Evolutionary conservation across 2,329 filamentous ascomycete genomes (phyloP).

Genomic region (Allantophomopsis lycopodina): DNA sequence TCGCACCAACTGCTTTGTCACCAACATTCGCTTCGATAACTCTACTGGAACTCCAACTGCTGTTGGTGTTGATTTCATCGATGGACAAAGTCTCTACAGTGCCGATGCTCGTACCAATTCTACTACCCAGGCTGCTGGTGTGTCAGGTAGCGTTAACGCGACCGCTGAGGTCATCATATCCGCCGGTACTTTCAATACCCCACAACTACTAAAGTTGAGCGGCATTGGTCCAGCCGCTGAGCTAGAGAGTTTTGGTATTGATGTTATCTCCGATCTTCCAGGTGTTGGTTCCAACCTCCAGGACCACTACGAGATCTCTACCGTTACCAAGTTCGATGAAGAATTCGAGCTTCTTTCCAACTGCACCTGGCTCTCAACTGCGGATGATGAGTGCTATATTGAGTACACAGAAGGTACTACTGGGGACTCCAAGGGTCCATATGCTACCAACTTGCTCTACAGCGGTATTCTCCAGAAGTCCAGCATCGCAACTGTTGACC

Average conservation of each 20-base stretch:
- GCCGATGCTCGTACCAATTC: conserved; percentile 24
- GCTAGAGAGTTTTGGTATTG: conserved; percentile 26
- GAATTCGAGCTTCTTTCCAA: conserved; percentile 21
- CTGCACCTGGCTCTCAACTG: conserved; percentile 19
- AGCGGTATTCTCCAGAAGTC: conserved; percentile 15
- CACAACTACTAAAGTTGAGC: conserved; percentile 29
- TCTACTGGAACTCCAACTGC: conserved; percentile 18
- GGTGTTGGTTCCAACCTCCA: conserved; percentile 44
- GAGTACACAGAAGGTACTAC: conserved; percentile 5
- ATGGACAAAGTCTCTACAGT: conserved; percentile 25
- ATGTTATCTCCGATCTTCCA: conserved; percentile 36
- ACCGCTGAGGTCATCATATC: conserved; percentile 29
- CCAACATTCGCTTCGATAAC: conserved; percentile 24
- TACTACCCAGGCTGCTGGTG: conserved; percentile 9
- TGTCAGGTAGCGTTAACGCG: conserved; percentile 14
- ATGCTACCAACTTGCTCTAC: conserved; percentile 33
- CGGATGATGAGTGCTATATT: conserved; percentile 20
- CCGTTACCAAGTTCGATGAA: conserved; percentile 24
- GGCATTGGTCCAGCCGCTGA: conserved; percentile 24
- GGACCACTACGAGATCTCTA: conserved; percentile 35
- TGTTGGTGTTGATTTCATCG: conserved; percentile 26
- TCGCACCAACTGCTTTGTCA: conserved; percentile 18
- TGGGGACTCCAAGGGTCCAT: conserved; percentile 7
- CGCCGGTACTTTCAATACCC: conserved; percentile 28
- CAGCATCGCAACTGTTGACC: conserved; percentile 23